These are phyloP conservation scores for Aristolochia fimbriata DNA, from an alignment of 164 flowering plant genomes.

Conservation along the genomic window DNA sequence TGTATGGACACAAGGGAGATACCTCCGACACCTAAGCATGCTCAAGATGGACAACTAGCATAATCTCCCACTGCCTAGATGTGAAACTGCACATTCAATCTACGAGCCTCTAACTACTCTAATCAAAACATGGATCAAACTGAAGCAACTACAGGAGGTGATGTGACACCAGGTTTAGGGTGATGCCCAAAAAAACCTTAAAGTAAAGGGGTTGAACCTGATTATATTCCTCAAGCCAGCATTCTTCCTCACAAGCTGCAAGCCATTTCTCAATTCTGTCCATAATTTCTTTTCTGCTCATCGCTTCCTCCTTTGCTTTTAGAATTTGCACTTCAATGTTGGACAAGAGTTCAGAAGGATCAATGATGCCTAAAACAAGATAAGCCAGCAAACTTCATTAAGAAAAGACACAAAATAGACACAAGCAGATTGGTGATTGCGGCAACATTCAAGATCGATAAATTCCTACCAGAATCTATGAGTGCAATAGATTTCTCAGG, in stretches of 20 bases:
- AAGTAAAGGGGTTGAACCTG: constrained; percentile 32
- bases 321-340: constrained; percentile 69
- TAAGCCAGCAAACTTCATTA: not conserved
- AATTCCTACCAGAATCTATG: constrained; percentile 71
- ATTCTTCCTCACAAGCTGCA: constrained; percentile 85
- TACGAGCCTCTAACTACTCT: not conserved
- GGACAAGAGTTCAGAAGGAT: constrained; percentile 79
- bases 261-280: constrained; percentile 86
- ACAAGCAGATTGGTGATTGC: not conserved
- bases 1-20: too few relatives aligned
- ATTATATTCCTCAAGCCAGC: constrained; percentile 89
- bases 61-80: too few relatives aligned
- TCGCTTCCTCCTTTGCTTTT: constrained; percentile 65
- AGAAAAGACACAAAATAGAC: too few relatives aligned
- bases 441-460: not conserved
- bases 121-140: not conserved
- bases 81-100: too few relatives aligned
- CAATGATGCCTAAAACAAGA: constrained; percentile 54
- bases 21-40: too few relatives aligned
- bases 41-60: too few relatives aligned
- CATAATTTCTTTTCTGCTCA: constrained; percentile 71
- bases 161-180: too few relatives aligned
- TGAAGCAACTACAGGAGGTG: not conserved
- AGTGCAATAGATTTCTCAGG: constrained; percentile 74
- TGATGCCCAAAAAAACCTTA: not conserved